phyloP scores from a whole-genome alignment of 768 basidiomycete species.

The Calvatia gigantea region DNA sequence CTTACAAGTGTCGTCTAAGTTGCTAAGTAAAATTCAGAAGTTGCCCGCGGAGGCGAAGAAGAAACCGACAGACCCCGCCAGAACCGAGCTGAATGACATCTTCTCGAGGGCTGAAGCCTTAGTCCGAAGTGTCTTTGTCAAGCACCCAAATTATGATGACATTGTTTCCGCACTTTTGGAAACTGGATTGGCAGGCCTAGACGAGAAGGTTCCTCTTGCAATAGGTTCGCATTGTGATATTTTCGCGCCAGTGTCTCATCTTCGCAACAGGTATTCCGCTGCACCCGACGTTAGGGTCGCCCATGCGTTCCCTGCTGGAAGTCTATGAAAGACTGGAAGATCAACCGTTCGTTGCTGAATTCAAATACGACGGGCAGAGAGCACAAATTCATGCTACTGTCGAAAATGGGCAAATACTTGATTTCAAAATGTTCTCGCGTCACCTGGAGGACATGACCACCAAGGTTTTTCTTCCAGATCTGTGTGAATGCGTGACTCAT shows the following conservation, averaged over 20 bases:
- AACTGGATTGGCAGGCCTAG: slow-evolving; percentile 56
- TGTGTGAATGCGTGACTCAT: background rate
- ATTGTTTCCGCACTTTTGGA: slow-evolving; percentile 61
- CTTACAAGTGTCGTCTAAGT: slow-evolving; percentile 24
- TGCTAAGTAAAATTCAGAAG: slow-evolving; percentile 24
- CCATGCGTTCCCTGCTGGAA: slow-evolving; percentile 78
- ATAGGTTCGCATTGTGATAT: slow-evolving; percentile 50
- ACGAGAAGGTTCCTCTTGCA: slow-evolving; percentile 57
- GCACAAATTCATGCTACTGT: slow-evolving; percentile 70
- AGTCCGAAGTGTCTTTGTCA: slow-evolving; percentile 69
- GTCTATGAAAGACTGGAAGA: slow-evolving; percentile 70
- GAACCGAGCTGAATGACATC: slow-evolving; percentile 34
- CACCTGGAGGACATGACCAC: slow-evolving; percentile 92
- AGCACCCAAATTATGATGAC: slow-evolving; percentile 74
- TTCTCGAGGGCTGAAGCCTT: slow-evolving; percentile 59
- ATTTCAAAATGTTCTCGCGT: slow-evolving; percentile 76
- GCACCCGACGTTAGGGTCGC: slow-evolving; percentile 83
- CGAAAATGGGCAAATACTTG: slow-evolving; percentile 24
- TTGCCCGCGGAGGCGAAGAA: slow-evolving; percentile 17
- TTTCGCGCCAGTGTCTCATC: background rate
- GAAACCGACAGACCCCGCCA: slow-evolving; percentile 23
- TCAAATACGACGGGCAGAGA: slow-evolving; percentile 88
- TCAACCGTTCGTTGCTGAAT: slow-evolving; percentile 78
- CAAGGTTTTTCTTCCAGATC: slow-evolving; percentile 45
- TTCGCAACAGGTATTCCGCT: slow-evolving; percentile 68